Evolutionary conservation across 2,329 filamentous ascomycete genomes (phyloP).

Genomic region (Botryotinia convoluta): DNA sequence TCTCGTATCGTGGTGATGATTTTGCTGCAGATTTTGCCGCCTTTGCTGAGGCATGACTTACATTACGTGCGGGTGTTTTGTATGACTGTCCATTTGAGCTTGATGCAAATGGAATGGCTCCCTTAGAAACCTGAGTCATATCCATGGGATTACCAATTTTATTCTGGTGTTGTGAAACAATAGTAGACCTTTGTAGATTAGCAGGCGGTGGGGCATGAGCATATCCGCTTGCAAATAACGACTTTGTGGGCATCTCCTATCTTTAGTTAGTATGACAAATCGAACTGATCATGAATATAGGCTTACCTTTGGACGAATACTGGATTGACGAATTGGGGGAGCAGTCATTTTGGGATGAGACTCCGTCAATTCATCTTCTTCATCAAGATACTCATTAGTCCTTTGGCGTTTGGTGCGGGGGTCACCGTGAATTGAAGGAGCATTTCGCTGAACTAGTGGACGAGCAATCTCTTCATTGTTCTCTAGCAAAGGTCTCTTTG

Average conservation of each 20-base stretch:
- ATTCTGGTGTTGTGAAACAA: constrained; percentile 64
- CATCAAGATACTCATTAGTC: constrained; percentile 66
- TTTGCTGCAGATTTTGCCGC: constrained; percentile 60
- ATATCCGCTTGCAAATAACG: constrained; percentile 60
- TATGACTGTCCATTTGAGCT: constrained; percentile 53
- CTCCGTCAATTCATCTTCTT: constrained; percentile 62
- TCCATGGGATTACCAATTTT: constrained; percentile 70
- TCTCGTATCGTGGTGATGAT: constrained; percentile 81
- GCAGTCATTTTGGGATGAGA: constrained; percentile 69
- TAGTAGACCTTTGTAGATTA: constrained; percentile 52
- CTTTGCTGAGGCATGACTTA: constrained; percentile 45
- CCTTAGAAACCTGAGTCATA: constrained; percentile 84
- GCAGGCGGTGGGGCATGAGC: constrained; percentile 51
- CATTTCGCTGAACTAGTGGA: constrained; percentile 52
- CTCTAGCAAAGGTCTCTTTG: constrained; percentile 71
- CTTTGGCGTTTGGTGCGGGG: constrained; percentile 67
- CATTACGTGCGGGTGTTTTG: constrained; percentile 67
- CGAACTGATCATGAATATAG: constrained; percentile 36
- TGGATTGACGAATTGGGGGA: constrained; percentile 80
- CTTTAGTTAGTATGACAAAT: constrained; percentile 39
- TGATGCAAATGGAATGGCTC: constrained; percentile 85
- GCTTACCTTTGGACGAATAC: constrained; percentile 47
- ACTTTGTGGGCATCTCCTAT: constrained; percentile 61
- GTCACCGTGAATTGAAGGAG: constrained; percentile 65
- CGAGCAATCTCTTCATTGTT: constrained; percentile 54